Percentiles rank a stretch among this genome's conserved stretches.
These are phyloP conservation scores for Allium fistulosum DNA, from an alignment of 106 monocot species.

Conservation along the genomic window DNA sequence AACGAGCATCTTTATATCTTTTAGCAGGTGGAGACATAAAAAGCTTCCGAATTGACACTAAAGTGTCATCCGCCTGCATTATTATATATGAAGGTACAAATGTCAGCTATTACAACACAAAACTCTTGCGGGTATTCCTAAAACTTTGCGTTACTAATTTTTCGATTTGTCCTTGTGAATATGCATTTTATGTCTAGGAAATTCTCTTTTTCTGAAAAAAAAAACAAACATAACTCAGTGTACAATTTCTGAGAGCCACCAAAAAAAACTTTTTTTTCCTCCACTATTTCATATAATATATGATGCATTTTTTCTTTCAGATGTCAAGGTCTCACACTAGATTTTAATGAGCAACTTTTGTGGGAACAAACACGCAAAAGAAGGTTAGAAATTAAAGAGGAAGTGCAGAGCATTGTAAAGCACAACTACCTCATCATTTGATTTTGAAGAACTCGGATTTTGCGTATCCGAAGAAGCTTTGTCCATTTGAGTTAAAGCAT, in stretches of 20 bases:
- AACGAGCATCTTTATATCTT: conserved; percentile 29
- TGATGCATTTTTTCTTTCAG: too few relatives aligned
- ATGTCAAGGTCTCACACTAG: too few relatives aligned
- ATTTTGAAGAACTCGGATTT: conserved; percentile 15
- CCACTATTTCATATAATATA: too few relatives aligned
- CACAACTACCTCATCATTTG: conserved; percentile 46
- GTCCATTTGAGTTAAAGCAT: conserved; percentile 46
- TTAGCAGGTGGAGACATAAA: conserved; percentile 51
- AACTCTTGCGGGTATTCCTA: too few relatives aligned
- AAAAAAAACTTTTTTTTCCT: too few relatives aligned
- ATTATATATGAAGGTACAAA: background rate
- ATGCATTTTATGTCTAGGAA: too few relatives aligned
- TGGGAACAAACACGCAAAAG: background rate
- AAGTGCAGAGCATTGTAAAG: background rate
- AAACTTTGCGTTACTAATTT: too few relatives aligned
- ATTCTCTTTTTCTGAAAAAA: too few relatives aligned
- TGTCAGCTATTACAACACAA: background rate
- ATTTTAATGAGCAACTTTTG: too few relatives aligned
- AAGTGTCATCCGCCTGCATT: conserved; percentile 67
- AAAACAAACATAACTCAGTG: too few relatives aligned
- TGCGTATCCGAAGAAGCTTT: conserved; percentile 3
- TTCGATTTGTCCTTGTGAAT: too few relatives aligned
- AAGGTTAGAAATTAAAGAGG: background rate
- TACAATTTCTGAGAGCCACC: too few relatives aligned
- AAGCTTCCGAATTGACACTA: conserved; percentile 62